phyloP scores from a whole-genome alignment of 2,329 filamentous ascomycete species.

The Trichoderma polysporum region DNA sequence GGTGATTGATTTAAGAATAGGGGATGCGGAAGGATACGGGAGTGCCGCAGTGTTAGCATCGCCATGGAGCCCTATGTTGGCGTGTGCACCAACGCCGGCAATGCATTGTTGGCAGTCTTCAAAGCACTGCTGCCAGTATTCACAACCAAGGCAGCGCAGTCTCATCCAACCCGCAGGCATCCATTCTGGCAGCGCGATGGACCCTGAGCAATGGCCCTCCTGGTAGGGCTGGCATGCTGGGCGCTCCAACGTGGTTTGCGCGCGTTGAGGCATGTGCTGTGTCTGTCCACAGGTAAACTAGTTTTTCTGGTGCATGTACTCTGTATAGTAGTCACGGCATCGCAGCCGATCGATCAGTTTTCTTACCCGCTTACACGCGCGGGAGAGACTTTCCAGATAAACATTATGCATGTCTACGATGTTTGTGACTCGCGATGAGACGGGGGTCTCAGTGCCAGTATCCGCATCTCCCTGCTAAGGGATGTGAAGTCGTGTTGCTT shows the following conservation, averaged over 20 bases:
- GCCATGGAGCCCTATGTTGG: not conserved
- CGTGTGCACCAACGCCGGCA: not conserved
- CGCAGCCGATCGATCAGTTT: not conserved
- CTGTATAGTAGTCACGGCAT: not conserved
- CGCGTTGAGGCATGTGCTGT: not conserved
- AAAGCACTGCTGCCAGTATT: not conserved
- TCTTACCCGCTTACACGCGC: conserved; percentile 4
- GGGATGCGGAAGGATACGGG: not conserved
- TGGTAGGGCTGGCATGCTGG: conserved; percentile 15
- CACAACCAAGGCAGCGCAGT: too few species aligned
- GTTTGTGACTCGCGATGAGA: not conserved
- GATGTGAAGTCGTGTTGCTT: not conserved
- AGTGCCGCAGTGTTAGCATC: not conserved
- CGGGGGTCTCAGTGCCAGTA: not conserved
- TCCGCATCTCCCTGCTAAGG: not conserved
- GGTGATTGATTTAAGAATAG: not conserved
- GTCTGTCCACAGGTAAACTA: not conserved
- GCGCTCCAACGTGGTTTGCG: not conserved
- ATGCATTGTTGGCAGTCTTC: not conserved
- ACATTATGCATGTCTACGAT: conserved; percentile 16
- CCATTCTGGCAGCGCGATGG: not conserved
- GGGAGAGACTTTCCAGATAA: not conserved
- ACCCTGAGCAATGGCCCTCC: not conserved
- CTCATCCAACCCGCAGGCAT: not conserved
- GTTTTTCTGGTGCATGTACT: not conserved